Base-by-base conservation (phyloP, 768 basidiomycete species). In the Terana coerulea region DNA sequence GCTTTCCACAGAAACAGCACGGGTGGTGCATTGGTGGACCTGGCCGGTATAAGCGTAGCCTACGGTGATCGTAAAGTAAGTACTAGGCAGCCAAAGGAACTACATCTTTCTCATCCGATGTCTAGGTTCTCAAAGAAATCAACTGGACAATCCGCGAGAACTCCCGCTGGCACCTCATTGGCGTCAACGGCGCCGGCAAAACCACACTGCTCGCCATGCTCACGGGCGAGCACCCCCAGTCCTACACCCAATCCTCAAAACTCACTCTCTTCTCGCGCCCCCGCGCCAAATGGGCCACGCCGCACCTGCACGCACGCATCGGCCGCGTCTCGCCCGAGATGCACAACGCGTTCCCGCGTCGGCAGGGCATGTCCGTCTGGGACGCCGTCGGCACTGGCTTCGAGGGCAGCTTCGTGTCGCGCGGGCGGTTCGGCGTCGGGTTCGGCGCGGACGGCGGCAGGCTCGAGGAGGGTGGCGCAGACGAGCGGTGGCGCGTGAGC, bases 201-300 rank as follows among this genome's bases (percentile, higher is more conserved):
- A 94, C 94, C 0, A 98, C 95, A 0, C 83, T 98, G 5, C 75
- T 98, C 19, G 84, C 95, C 15, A 67, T 98, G 26, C 71, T 99
- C 33, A 92, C 92, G 0, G 95, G 95, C 22, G 93, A 95, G 64
- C 95, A 98, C 66, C 95, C 95, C 0, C 91, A 93, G 55, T 98
- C 95, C 1, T 98, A 88, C 71, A 85, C 84, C 4, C 89, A 91
- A 62, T 64, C 67, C 17, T 55, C 76, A 51, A 70, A 71, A 22
- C 74, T 91, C 15, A 61, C 63, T 10, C 75, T 91, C 53, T 85
- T 91, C 58, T 74, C 75, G 37, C 72, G 73, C 25, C 84, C 83
- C 3, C 84, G 93, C 5, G 67, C 76, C 10, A 69, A 70, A 2
- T 81, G 83, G 41, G 77, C 95, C 0, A 95, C 91, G 0, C 75